Evolutionary conservation across 345 rosid genomes (phyloP).

Genomic region (Moringa oleifera): DNA sequence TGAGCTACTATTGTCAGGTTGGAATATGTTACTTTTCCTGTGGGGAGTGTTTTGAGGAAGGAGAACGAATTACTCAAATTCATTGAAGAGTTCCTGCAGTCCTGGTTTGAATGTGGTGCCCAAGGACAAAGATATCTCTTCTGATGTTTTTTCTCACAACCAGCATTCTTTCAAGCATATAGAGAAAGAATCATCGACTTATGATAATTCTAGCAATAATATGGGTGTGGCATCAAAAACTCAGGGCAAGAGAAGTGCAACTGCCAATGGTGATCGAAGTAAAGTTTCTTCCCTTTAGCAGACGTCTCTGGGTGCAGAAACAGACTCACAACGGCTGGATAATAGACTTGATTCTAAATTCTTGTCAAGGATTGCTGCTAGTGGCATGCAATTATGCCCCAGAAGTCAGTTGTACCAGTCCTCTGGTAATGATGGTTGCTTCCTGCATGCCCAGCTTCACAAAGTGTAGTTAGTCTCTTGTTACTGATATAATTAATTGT

Average conservation of each 20-base stretch:
- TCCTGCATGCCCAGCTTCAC: background rate
- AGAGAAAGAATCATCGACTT: constrained; percentile 29
- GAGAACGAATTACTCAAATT: constrained; percentile 31
- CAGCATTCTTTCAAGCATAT: constrained; percentile 25
- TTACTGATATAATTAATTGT: too few species aligned
- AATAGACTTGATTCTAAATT: too few species aligned
- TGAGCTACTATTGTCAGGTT: constrained; percentile 43
- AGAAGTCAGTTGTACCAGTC: constrained; percentile 29
- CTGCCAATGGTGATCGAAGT: constrained; percentile 24
- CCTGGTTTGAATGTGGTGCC: constrained; percentile 26
- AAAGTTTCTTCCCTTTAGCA: constrained; percentile 24
- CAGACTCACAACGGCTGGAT: constrained; percentile 16
- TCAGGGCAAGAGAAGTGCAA: constrained; percentile 17
- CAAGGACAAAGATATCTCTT: constrained; percentile 23
- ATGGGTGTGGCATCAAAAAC: constrained; percentile 20
- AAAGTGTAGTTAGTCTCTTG: too few species aligned
- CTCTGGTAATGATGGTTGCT: constrained; percentile 25
- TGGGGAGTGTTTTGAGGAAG: constrained; percentile 94
- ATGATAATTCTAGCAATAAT: too few species aligned
- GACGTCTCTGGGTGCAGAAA: constrained; percentile 15
- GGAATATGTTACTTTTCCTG: constrained; percentile 83
- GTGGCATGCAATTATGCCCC: constrained; percentile 16
- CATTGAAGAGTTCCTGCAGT: constrained; percentile 27
- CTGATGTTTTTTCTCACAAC: constrained; percentile 25
- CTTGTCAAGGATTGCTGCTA: constrained; percentile 12